Conservation (phyloP, 192 early-diverging fungal genomes). For the Coemansia sp. region DNA sequence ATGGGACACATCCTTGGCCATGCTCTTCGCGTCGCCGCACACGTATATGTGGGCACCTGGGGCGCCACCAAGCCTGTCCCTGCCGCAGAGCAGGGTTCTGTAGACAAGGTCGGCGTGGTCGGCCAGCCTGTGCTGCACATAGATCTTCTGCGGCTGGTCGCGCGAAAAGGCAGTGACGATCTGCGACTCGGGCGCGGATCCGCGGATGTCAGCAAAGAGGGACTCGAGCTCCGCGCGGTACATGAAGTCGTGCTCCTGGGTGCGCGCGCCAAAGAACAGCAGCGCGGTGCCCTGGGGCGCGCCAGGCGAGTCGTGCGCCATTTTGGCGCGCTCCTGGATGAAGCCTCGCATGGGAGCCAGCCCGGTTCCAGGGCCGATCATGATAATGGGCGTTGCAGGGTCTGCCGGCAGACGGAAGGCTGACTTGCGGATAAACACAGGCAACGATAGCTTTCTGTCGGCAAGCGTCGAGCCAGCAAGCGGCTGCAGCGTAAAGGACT, state of each 20-base stretch:
- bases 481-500: conserved; percentile 43
- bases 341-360: conserved; percentile 99
- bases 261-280: conserved; percentile 94
- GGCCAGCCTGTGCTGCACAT: conserved; percentile 89
- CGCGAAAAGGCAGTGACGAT: conserved; percentile 92
- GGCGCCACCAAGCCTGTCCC: conserved; percentile 50
- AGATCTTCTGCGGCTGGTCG: conserved; percentile 81
- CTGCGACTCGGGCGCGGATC: conserved; percentile 56
- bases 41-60: conserved; percentile 78
- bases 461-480: not conserved
- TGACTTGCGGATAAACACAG: conserved; percentile 87
- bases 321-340: conserved; percentile 79
- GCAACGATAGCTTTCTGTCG: conserved; percentile 40
- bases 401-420: conserved; percentile 91
- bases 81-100: conserved; percentile 68
- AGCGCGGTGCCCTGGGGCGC: conserved; percentile 72
- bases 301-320: conserved; percentile 57
- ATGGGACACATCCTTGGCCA: conserved; percentile 88
- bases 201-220: conserved; percentile 62
- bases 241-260: conserved; percentile 82
- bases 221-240: conserved; percentile 80
- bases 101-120: conserved; percentile 79
- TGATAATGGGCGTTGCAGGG: conserved; percentile 77
- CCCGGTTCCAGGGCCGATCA: conserved; percentile 99
- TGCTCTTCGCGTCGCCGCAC: conserved; percentile 95